Evolutionary conservation across 306 rosid genomes (phyloP), one percentile per base, ranked within the genome.

Genomic region (Oemleria cerasiformis): DNA sequence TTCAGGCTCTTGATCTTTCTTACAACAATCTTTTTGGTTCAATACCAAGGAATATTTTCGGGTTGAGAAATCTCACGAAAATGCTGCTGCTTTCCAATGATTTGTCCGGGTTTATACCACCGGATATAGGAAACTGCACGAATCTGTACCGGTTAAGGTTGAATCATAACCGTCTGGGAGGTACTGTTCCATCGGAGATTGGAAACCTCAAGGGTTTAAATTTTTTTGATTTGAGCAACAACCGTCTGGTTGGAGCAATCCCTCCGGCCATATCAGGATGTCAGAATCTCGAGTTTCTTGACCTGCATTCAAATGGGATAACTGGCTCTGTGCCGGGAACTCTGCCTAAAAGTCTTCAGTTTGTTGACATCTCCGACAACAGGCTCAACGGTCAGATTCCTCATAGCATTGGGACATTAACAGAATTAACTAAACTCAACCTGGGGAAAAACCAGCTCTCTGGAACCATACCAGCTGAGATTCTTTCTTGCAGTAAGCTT

Each of bases 291-390:
- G 88, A 91, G 88, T 91, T 82, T 75, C 78, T 95, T 36, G 97
- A 95, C 65, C 92, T 95, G 51, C 96, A 92, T 77, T 83, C 96
- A 1, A 95, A 95, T 70, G 83, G 87, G 67, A 78, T 95, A 77
- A 77, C 86, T 0, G 91, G 96, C 73, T 72, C 84, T 25, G 60
- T 95, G 39, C 99, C 97, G 13, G 84, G 78, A 43, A 65, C 84
- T 75, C 87, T 91, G 36, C 99, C 99, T 14, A 78, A 69, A 71
- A 88, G 86, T 79, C 89, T 95, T 16, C 89, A 84, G 65, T 58
- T 84, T 20, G 65, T 88, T 45, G 97, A 95, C 82, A 74, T 91
- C 51, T 91, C 96, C 3, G 86, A 82, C 47, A 95, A 95, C 53
- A 85, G 84, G 76, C 79, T 95, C 71, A 78, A 69, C 4, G 97